Conservation (phyloP, 2,329 filamentous ascomycete genomes). For the Blumeria hordei region DNA sequence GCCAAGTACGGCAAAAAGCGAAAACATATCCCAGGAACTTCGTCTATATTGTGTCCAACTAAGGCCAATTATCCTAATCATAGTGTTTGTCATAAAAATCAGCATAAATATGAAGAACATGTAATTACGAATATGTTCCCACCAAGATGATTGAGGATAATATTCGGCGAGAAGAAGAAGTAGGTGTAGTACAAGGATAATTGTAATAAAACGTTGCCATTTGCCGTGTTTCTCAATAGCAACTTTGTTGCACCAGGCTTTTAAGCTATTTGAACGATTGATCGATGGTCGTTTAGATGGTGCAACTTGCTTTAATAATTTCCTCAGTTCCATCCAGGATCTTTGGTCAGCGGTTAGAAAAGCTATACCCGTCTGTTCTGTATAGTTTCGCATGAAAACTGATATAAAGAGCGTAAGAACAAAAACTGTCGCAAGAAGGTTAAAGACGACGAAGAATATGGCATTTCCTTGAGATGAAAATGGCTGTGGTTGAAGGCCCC, state of each 20-base stretch:
- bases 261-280: slow-evolving; percentile 53
- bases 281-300: slow-evolving; percentile 79
- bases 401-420: slow-evolving; percentile 93
- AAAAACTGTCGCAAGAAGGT: slow-evolving; percentile 86
- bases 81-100: slow-evolving; percentile 61
- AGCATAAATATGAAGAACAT: slow-evolving; percentile 64
- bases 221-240: slow-evolving; percentile 82
- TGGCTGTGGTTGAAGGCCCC: slow-evolving; percentile 44
- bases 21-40: slow-evolving; percentile 91
- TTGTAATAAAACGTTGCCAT: slow-evolving; percentile 70
- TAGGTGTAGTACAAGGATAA: slow-evolving; percentile 59
- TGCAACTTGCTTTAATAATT: slow-evolving; percentile 74
- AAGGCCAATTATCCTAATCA: slow-evolving; percentile 64
- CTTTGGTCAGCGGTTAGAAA: slow-evolving; percentile 89
- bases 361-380: slow-evolving; percentile 90
- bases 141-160: slow-evolving; percentile 46
- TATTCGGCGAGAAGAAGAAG: slow-evolving; percentile 67
- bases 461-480: slow-evolving; percentile 61
- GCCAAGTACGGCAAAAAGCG: slow-evolving; percentile 53
- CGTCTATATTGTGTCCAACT: slow-evolving; percentile 79
- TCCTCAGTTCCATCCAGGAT: slow-evolving; percentile 87
- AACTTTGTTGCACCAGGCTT: slow-evolving; percentile 82
- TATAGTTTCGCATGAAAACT: slow-evolving; percentile 99
- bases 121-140: slow-evolving; percentile 46
- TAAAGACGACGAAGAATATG: slow-evolving; percentile 89